These are phyloP conservation scores for Citrus sinensis DNA, from an alignment of 345 rosid genomes.

Conservation along the genomic window DVS_A1.0 CM039167.1:26169001-26169500, in stretches of 20 bases:
- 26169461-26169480: background rate
- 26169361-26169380: background rate
- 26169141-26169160: conserved; percentile 76
- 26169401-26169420: background rate
- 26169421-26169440: background rate
- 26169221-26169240: background rate
- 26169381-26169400: background rate
- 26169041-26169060: conserved; percentile 47
- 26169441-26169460: background rate
- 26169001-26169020: no score
- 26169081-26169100: conserved; percentile 62
- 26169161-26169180: conserved; percentile 71
- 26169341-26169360: background rate
- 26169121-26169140: conserved; percentile 79
- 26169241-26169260: background rate
- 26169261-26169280: background rate
- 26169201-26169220: background rate
- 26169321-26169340: background rate
- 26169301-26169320: background rate
- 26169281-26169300: background rate
- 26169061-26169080: conserved; percentile 58
- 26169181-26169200: conserved; percentile 30
- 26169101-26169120: conserved; percentile 68
- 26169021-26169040: background rate
- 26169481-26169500: background rate